phyloP scores from a whole-genome alignment of 257 asterid genomes.

The Fraxinus anomala region DNA sequence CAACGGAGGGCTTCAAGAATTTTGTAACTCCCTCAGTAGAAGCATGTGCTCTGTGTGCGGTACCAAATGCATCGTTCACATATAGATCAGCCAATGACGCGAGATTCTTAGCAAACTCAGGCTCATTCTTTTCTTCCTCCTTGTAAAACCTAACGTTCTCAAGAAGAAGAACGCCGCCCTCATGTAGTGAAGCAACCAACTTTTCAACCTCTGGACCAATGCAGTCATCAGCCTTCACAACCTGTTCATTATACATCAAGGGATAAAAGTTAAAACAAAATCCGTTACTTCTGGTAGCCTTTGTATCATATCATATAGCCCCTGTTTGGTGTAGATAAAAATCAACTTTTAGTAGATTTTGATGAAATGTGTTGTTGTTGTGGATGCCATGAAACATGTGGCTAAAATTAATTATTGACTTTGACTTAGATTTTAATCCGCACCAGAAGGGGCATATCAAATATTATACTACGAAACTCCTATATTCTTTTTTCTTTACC shows the following conservation, averaged over 20 bases:
- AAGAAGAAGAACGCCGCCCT: constrained; percentile 73
- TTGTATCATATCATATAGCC: too few relatives aligned
- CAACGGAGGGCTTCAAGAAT: constrained; percentile 85
- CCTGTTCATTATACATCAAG: constrained; percentile 41
- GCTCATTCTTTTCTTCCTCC: constrained; percentile 91
- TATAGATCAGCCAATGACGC: constrained; percentile 80
- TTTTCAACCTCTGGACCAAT: constrained; percentile 83
- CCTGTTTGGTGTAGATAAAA: too few relatives aligned
- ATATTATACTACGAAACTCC: not conserved
- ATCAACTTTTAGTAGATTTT: too few relatives aligned
- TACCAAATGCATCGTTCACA: constrained; percentile 90
- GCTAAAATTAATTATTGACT: too few relatives aligned
- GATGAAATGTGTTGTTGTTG: too few relatives aligned
- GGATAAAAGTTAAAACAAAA: not conserved
- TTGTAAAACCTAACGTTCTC: constrained; percentile 90
- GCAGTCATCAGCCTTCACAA: constrained; percentile 82
- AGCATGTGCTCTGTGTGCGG: constrained; percentile 95
- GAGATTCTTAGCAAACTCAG: constrained; percentile 85
- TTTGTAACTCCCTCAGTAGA: constrained; percentile 90
- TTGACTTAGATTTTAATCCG: too few relatives aligned
- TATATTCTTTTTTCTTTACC: not conserved
- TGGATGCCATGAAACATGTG: too few relatives aligned
- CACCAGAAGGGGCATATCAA: too few relatives aligned
- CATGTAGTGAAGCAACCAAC: constrained; percentile 71
- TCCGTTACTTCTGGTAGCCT: too few relatives aligned